A percentile compares a stretch with the other conserved stretches of the same genome.
phyloP scores from a whole-genome alignment of 2,329 filamentous ascomycete species.

The Lasiodiplodia theobromae region DNA sequence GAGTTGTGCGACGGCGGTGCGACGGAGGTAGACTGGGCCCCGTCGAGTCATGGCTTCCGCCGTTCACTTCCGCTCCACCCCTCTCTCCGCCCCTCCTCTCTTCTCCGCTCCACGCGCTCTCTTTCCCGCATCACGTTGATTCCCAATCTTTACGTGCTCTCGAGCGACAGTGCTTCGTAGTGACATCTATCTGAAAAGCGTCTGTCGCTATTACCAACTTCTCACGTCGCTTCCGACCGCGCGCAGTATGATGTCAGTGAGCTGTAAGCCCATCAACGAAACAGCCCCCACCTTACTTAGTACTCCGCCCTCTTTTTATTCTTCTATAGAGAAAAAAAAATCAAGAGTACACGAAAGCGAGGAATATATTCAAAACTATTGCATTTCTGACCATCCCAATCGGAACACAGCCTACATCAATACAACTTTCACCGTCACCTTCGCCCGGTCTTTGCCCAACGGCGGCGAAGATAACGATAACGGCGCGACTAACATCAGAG shows the following conservation, averaged over 20 bases:
- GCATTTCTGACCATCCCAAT: background rate
- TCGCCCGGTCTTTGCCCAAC: background rate
- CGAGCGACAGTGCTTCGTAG: background rate
- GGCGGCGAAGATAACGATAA: background rate
- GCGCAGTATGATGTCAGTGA: background rate
- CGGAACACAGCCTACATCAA: background rate
- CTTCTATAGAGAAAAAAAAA: background rate
- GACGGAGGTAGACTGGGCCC: background rate
- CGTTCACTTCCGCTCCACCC: constrained; percentile 23
- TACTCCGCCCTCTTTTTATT: background rate
- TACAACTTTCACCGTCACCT: constrained; percentile 8
- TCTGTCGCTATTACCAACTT: background rate
- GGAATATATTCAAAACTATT: no score
- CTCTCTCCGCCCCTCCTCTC: constrained; percentile 17
- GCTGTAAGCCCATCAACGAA: background rate
- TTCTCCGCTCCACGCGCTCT: background rate
- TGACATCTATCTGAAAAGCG: no score
- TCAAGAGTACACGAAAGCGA: no score
- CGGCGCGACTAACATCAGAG: background rate
- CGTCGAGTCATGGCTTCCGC: constrained; percentile 1
- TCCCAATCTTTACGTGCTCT: background rate
- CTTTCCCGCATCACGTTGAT: background rate
- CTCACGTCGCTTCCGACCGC: background rate
- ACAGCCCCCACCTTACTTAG: background rate
- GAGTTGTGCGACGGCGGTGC: background rate